phyloP scores from a whole-genome alignment of 495 filamentous ascomycete species.

The Aspergillus panamensis region DNA sequence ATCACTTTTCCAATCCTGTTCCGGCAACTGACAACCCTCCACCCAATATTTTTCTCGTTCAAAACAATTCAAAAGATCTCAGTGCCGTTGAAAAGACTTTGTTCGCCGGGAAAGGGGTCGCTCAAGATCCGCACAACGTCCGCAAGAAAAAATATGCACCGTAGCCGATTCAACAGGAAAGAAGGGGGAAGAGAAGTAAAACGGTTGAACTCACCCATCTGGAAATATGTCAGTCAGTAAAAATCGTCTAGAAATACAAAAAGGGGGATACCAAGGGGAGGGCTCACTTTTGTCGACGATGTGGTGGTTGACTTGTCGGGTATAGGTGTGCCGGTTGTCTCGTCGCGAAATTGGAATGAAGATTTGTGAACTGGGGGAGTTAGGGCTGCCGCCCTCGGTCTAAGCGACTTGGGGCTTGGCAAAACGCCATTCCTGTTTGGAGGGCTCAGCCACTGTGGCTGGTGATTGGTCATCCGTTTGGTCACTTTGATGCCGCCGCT shows the following conservation, averaged over 20 bases:
- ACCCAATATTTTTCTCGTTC: background rate
- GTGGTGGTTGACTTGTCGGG: constrained; percentile 49
- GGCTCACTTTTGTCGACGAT: constrained; percentile 55
- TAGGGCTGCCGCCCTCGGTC: constrained; percentile 48
- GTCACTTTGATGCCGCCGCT: constrained; percentile 9
- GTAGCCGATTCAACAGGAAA: constrained; percentile 32
- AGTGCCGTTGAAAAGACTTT: background rate
- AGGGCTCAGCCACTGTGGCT: constrained; percentile 22
- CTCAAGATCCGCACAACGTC: constrained; percentile 19
- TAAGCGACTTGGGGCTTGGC: constrained; percentile 43
- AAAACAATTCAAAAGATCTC: background rate
- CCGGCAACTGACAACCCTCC: background rate
- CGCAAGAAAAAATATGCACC: constrained; percentile 20
- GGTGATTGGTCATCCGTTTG: background rate
- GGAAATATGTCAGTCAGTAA: constrained; percentile 35
- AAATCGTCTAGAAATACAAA: constrained; percentile 12
- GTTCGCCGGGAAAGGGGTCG: constrained; percentile 13
- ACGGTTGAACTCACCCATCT: constrained; percentile 54
- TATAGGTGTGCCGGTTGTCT: constrained; percentile 37
- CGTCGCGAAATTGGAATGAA: constrained; percentile 38
- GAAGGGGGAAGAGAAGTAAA: constrained; percentile 28
- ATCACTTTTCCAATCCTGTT: background rate
- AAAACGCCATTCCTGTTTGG: constrained; percentile 27
- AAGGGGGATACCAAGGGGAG: background rate
- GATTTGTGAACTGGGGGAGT: constrained; percentile 48